Evolutionary conservation across 805 yeast species (phyloP), one percentile per base, ranked within the genome.

Genomic region (Zygotorulaspora sp.): DNA sequence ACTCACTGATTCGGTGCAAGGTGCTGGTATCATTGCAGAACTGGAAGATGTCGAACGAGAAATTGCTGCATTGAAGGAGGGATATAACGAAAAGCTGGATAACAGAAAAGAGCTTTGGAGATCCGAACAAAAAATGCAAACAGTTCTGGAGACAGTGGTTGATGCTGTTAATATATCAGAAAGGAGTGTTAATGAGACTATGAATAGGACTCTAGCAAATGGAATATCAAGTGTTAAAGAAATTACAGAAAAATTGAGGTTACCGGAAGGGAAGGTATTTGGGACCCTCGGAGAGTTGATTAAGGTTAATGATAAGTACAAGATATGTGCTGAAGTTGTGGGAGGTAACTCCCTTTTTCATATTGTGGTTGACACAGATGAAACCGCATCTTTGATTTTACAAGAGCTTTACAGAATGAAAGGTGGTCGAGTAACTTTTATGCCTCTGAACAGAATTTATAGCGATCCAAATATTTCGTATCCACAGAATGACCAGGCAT

Each of bases 251-350:
- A 71, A 72, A 37, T 62, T 88, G 31, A 78, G 77, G 6, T 58
- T 90, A 24, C 62, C 62, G 1, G 45, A 47, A 1, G 71, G 68
- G 17, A 73, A 78, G 13, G 94, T 87, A 7, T 79, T 75, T 61
- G 98, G 98, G 0, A 80, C 95, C 0, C 61, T 92, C 12, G 92
- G 94, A 26, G 95, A 88, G 46, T 66, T 92, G 21, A 82, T 92
- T 36, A 72, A 72, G 40, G 90, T 86, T 3, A 82, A 82, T 47
- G 88, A 83, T 37, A 84, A 84, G 52, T 89, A 86, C 55, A 81
- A 81, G 53, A 73, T 79, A 1, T 95, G 97, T 1, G 85, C 81
- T 1, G 97, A 92, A 57, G 89, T 83, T 2, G 75, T 87, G 32
- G 97, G 95, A 15, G 97, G 97, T 1, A 79, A 76, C 43, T 74